Base-by-base conservation (phyloP, 192 early-diverging fungal species). In the Gamsiella multidivaricata region DNA sequence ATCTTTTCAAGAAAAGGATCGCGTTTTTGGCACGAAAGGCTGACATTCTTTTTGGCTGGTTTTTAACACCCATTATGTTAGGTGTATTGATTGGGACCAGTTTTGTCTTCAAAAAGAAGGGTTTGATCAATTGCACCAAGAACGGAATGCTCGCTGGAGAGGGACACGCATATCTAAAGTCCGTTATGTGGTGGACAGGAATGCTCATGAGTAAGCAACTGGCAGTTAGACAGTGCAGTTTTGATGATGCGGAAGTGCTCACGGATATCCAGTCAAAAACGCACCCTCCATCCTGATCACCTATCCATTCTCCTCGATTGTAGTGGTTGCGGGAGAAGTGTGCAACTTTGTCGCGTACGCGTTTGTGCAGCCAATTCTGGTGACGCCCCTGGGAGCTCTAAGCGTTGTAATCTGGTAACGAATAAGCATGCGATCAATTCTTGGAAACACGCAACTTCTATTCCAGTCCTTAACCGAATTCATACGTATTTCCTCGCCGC, bases 81-180 rank as follows among this genome's bases (percentile, higher is more conserved):
- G 65, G 74, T 22, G 36, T 61, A 22, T 91, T 97, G 62, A 98
- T 97, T 74, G 97, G 96, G 18, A 90, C 90, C 28, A 95, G 93
- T 66, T 97, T 97, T 82, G 91, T 99, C 33, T 86, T 99, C 64
- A 97, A 96, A 70, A 99, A 99, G 81, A 95, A 94, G 63, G 97
- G 95, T 14, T 84, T 99, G 20, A 82, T 96, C 61, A 91, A 96
- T 62, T 88, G 91, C 6, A 86, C 85, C 25, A 87, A 87, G 46
- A 33, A 61, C 49, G 83, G 86, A 23, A 81, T 79, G 63, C 64
- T 79, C 5, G 85, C 85, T n/a, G 85, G 85, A 12, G 85, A 86
- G 56, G 82, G 82, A 23, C 79, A 86, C 37, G 68, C 69, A 3
- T 86, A 86, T 47, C 61, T 86, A 3, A 86, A 86, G 54, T 86